Percentiles rank a stretch among this genome's conserved stretches.
These are phyloP conservation scores for Nicotiana knightiana DNA, from an alignment of 257 asterid species.

Conservation along the genomic window DNA sequence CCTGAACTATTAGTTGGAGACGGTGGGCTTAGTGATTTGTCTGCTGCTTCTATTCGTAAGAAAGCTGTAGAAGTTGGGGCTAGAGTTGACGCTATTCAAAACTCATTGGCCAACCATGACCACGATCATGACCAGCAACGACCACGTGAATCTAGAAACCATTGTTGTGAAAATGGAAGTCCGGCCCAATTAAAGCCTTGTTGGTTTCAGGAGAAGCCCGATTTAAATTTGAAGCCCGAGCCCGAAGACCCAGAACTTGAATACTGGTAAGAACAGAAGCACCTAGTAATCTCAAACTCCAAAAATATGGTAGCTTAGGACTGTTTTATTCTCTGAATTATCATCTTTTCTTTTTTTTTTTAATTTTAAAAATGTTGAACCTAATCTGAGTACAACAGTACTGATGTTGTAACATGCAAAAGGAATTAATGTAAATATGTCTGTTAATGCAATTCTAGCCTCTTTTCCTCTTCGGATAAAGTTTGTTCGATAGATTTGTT, in stretches of 20 bases:
- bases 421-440: constrained; percentile 22
- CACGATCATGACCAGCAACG: background rate
- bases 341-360: background rate
- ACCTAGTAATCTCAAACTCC: background rate
- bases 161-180: constrained; percentile 11
- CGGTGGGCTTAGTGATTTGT: constrained; percentile 39
- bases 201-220: constrained; percentile 52
- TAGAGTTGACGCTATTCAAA: constrained; percentile 70
- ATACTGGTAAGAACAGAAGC: constrained; percentile 20
- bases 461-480: background rate
- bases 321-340: background rate
- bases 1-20: constrained; percentile 39
- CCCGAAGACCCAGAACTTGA: constrained; percentile 37
- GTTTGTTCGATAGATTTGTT: background rate
- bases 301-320: background rate
- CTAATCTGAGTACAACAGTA: constrained; percentile 15
- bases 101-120: constrained; percentile 1
- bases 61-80: constrained; percentile 90
- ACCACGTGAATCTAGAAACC: background rate
- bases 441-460: background rate
- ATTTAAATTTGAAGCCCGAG: constrained; percentile 35
- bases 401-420: constrained; percentile 6
- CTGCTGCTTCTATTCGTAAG: constrained; percentile 62
- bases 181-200: constrained; percentile 28
- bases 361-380: constrained; percentile 3